Conservation (phyloP, 164 flowering plant species). For the Houttuynia cordata region DNA sequence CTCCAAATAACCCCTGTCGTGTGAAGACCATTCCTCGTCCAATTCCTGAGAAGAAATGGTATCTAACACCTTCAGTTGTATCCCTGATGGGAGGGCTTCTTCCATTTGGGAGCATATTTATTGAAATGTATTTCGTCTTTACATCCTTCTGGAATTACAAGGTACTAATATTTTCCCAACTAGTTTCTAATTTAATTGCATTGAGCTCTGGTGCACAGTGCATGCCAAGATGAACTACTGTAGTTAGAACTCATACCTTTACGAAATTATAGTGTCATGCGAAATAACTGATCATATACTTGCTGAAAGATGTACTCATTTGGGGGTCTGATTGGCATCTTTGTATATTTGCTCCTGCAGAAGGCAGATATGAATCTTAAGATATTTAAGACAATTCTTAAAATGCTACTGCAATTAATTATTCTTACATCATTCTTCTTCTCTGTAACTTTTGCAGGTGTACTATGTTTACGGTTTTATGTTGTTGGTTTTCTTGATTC, state of each 20-base stretch:
- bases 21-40: slow-evolving; percentile 99
- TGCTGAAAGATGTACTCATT: no score
- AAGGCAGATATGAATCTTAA: not conserved
- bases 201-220: not conserved
- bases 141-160: slow-evolving; percentile 99
- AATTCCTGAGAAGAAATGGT: slow-evolving; percentile 99
- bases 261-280: no score
- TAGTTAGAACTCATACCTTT: no score
- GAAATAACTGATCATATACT: no score
- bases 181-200: not conserved
- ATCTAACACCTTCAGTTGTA: slow-evolving; percentile 87
- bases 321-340: not conserved
- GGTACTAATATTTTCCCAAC: slow-evolving; percentile 25
- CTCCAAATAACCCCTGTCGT: slow-evolving; percentile 98
- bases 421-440: not conserved
- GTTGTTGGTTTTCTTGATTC: slow-evolving; percentile 92
- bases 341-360: not conserved
- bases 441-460: slow-evolving; percentile 38
- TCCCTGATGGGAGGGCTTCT: slow-evolving; percentile 97
- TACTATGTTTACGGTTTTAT: slow-evolving; percentile 99
- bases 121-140: slow-evolving; percentile 98
- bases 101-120: slow-evolving; percentile 97
- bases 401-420: not conserved
- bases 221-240: no score
- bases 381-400: not conserved